These are phyloP conservation scores for Parsonsia alboflavescens DNA, from an alignment of 257 asterid genomes.

Conservation along the genomic window DNA sequence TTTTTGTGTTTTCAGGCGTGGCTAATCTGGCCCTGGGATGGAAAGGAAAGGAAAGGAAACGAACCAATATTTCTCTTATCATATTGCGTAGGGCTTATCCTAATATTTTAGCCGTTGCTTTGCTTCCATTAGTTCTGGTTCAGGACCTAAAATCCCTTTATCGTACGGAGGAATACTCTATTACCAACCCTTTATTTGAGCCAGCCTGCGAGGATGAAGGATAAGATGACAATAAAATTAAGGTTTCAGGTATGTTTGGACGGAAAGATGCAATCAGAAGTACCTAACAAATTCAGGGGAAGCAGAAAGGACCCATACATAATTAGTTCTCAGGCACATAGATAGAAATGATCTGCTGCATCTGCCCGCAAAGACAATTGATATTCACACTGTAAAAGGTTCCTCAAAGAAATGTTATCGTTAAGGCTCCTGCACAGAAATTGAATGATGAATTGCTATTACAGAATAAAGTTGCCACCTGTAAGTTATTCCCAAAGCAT, in stretches of 20 bases:
- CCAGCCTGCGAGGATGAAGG: background rate
- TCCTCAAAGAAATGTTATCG: background rate
- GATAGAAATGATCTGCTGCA: background rate
- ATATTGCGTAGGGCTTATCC: too few relatives aligned
- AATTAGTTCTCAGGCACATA: background rate
- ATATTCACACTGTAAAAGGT: background rate
- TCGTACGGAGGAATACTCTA: too few relatives aligned
- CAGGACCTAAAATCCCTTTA: background rate
- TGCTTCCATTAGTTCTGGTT: background rate
- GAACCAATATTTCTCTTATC: constrained; percentile 2
- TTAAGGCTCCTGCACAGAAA: background rate
- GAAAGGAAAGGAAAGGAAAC: background rate
- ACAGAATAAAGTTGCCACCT: background rate
- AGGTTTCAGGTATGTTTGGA: background rate
- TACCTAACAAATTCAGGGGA: background rate
- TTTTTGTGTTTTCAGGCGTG: background rate
- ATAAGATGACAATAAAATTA: background rate
- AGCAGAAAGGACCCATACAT: background rate
- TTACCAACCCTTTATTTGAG: background rate
- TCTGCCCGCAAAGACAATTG: background rate
- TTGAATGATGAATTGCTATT: background rate
- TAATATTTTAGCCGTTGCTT: background rate
- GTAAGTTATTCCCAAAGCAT: background rate
- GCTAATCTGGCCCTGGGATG: background rate
- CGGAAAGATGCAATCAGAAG: background rate